Evolutionary conservation across 2,329 filamentous ascomycete species (phyloP), one percentile per base, ranked within the genome.

Genomic region (Fonsecaea pedrosoi): DNA sequence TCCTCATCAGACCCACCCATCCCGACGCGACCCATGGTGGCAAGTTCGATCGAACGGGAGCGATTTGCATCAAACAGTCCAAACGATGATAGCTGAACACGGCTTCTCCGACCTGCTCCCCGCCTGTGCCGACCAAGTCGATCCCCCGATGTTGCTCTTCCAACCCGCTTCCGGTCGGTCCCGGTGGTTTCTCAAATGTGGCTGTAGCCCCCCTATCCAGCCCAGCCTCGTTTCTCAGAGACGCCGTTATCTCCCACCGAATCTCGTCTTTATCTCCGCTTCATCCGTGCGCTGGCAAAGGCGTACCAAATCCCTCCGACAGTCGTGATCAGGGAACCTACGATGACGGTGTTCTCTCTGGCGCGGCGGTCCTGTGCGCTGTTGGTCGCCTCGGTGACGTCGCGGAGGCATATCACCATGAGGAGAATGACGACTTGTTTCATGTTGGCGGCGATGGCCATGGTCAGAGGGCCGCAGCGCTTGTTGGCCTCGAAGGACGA

Each of bases 401-500:
- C 18, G 21, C 45, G 45, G 18, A 50, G 25, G 45, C 21, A 13
- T 25, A 50, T 30, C 18, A 25, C 3, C 10, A 66, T 10, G 37
- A 66, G 8, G n/a, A 69, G 38, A 48, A 62, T 60, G 35, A 57
- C n/a, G 13, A 63, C 61, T 18, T 69, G 66, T 53, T 69, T 69
- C 35, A 69, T 15, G 37, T 69, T 69, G 13, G 56, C 59, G 3
- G 60, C 66, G 34, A 69, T 57, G 9, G 56, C 64, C 63, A 69
- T 69, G 48, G 48, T 61, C 45, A 69, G 32, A 15, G 66, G 37
- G 0, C 66, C 66, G 30, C 63, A 66, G 15, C 66, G 35, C 15
- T 60, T 65, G 53, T 66, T 66, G 15, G 66, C 64, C 9, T 69
- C 59, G 42, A 69, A 69, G 8, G 66, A 69, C 2, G 64, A 60